Base-by-base conservation (phyloP, 2,329 filamentous ascomycete species). In the Cercospora sp. region DNA sequence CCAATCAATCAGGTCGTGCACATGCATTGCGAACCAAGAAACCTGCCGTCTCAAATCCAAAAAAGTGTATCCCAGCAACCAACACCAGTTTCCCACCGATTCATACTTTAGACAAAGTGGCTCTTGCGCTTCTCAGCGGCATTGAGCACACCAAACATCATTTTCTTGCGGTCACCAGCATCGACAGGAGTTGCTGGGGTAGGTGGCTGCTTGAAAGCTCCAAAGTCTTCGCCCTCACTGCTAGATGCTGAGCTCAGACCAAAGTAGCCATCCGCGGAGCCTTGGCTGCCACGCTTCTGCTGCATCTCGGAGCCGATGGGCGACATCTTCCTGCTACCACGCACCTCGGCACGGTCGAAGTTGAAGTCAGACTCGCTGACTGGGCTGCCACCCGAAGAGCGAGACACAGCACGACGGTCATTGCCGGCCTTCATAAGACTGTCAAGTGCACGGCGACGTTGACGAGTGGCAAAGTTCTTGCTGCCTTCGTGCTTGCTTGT, bases 391-490 rank as follows among this genome's bases (percentile, higher is more conserved):
- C 83, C 83, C 78, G 89, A 90, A 70, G 88, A 85, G 70, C 90
- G 91, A 67, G 90, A 84, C 81, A 87, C 84, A 68, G 83, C 87
- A 66, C 94, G 92, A 68, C 95, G 91, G 77, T 93, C 92, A 70
- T 95, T 87, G 16, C 94, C 94, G 64, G 94, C 94, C 72, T 92
- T 91, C 69, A 97, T 92, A 60, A 99, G 87, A 78, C 93, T 97
- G 83, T 94, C 90, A 55, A 99, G 89, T 28, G 95, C 95, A 75
- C 91, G 93, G 72, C 94, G 93, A 68, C 95, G 93, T 76, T 96
- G 94, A 69, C 95, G 93, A 65, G 93, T 89, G 10, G 91, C 91
- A 81, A 99, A 99, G 83, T 99, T 99, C 87, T 97, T 85, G 88
- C 94, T 97, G 26, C 94, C 95, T 79, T 98, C 94, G 71, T 94